These are phyloP conservation scores for Globisporangium canariense DNA, from an alignment of 352 stramenopile species.

Conservation along the genomic window DNA sequence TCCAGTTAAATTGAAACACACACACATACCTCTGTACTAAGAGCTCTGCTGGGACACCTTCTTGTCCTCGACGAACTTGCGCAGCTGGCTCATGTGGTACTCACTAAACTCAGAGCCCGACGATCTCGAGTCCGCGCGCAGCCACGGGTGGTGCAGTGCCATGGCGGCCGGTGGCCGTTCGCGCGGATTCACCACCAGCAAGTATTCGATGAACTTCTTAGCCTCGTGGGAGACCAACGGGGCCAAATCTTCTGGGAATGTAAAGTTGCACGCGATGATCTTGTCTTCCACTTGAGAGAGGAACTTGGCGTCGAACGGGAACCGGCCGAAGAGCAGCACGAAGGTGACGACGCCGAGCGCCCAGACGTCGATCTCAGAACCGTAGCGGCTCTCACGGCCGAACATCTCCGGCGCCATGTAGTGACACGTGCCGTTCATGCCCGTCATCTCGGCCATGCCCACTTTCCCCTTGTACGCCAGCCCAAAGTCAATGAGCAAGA, in stretches of 20 bases:
- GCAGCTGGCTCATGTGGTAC: constrained; percentile 44
- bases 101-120: constrained; percentile 34
- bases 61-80: constrained; percentile 46
- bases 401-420: constrained; percentile 89
- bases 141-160: constrained; percentile 70
- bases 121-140: constrained; percentile 37
- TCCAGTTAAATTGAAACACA: background rate
- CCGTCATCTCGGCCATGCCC: constrained; percentile 44
- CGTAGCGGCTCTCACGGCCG: constrained; percentile 48
- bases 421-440: constrained; percentile 82
- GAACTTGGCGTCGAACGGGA: constrained; percentile 77
- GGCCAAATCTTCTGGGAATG: constrained; percentile 49
- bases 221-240: constrained; percentile 54
- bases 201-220: constrained; percentile 77
- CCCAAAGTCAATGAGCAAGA: constrained; percentile 82
- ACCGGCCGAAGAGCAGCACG: constrained; percentile 67
- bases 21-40: background rate
- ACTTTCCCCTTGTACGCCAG: constrained; percentile 55
- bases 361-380: constrained; percentile 72
- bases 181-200: constrained; percentile 55
- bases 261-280: constrained; percentile 60
- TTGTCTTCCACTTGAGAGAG: constrained; percentile 85
- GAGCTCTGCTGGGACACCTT: constrained; percentile 23
- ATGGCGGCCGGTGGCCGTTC: constrained; percentile 59
- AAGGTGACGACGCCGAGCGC: constrained; percentile 73